phyloP scores from a whole-genome alignment of 768 basidiomycete genomes.

The Hygrophorus pudorinus region DNA sequence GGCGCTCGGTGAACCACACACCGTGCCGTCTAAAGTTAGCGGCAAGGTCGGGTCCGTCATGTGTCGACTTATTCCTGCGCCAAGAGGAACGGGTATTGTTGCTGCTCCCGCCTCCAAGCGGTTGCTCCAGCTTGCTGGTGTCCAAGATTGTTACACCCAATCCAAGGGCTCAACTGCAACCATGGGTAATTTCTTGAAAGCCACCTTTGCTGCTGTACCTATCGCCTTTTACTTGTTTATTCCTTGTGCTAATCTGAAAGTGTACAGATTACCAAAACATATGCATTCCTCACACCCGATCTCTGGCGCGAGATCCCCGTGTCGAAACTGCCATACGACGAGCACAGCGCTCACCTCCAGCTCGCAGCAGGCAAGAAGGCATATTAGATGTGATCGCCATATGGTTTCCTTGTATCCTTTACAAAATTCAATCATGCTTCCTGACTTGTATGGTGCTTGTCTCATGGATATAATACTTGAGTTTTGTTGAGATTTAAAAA shows the following conservation, averaged over 20 bases:
- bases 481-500: too few relatives aligned
- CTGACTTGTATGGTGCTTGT: too few relatives aligned
- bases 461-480: too few relatives aligned
- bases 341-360: constrained; percentile 88
- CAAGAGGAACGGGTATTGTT: constrained; percentile 98
- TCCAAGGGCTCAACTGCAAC: constrained; percentile 98
- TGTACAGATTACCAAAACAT: constrained; percentile 88
- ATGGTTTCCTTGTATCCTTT: not conserved
- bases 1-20: constrained; percentile 97
- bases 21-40: constrained; percentile 96
- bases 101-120: constrained; percentile 97
- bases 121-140: constrained; percentile 93
- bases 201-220: constrained; percentile 85
- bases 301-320: constrained; percentile 93
- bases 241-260: not conserved
- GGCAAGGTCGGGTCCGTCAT: constrained; percentile 99
- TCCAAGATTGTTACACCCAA: constrained; percentile 96
- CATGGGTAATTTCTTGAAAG: constrained; percentile 98
- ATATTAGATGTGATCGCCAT: constrained; percentile 29
- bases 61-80: constrained; percentile 97
- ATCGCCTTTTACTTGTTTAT: not conserved
- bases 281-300: constrained; percentile 96
- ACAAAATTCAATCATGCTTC: not conserved
- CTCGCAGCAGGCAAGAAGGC: constrained; percentile 73
- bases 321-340: constrained; percentile 88